Evolutionary conservation across 2,329 filamentous ascomycete species (phyloP).

Genomic region (Penicillium sp.): DNA sequence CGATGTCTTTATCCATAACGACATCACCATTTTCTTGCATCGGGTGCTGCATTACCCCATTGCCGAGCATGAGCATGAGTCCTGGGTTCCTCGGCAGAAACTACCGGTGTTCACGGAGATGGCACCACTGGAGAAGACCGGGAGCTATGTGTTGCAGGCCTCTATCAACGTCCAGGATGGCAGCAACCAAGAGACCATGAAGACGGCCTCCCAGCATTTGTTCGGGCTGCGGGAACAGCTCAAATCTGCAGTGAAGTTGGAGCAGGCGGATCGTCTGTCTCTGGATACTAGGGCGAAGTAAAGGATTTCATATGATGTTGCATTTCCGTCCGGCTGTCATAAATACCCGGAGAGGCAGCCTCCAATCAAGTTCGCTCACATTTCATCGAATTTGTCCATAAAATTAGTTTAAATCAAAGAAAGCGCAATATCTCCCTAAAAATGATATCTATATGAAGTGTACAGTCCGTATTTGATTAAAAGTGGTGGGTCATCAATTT

Average conservation of each 20-base stretch:
- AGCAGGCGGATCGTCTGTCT: constrained; percentile 58
- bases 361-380: constrained; percentile 8
- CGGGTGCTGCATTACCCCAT: constrained; percentile 53
- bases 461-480: background rate
- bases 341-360: constrained; percentile 23
- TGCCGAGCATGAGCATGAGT: constrained; percentile 26
- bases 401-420: background rate
- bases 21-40: constrained; percentile 58
- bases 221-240: constrained; percentile 56
- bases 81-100: constrained; percentile 33
- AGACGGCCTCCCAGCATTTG: constrained; percentile 56
- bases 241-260: constrained; percentile 57
- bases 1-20: constrained; percentile 59
- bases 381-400: background rate
- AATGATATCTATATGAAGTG: background rate
- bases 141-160: constrained; percentile 60
- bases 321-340: constrained; percentile 11
- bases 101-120: constrained; percentile 50
- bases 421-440: background rate
- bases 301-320: constrained; percentile 1
- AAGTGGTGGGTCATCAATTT: background rate
- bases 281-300: constrained; percentile 63
- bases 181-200: constrained; percentile 55
- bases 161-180: constrained; percentile 59
- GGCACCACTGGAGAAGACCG: constrained; percentile 56